Conservation (phyloP, 768 basidiomycete genomes). For the Agaricus sinodeliciosus region DNA sequence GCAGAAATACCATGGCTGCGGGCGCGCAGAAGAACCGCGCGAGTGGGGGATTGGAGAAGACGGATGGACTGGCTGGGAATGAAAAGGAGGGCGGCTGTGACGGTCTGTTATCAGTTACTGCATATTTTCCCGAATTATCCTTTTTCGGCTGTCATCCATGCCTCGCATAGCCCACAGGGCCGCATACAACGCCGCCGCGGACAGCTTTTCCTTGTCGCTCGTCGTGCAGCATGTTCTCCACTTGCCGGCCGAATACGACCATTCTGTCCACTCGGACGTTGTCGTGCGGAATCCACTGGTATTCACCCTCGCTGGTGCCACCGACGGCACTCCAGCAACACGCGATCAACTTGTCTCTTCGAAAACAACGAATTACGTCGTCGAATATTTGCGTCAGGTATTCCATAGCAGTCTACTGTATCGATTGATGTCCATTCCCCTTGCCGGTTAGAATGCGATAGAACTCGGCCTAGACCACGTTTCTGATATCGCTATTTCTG, state of each 20-base stretch:
- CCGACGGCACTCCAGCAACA: conserved; percentile 37
- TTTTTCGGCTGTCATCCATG: conserved; percentile 10
- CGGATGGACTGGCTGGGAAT: conserved; percentile 22
- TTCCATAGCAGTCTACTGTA: conserved; percentile 4
- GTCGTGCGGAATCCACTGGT: conserved; percentile 2
- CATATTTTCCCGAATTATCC: conserved; percentile 11
- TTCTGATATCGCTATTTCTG: conserved; percentile 24
- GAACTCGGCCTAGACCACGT: conserved; percentile 52
- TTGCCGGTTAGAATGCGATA: conserved; percentile 43
- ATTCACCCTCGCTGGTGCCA: conserved; percentile 47
- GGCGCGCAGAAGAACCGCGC: conserved; percentile 17
- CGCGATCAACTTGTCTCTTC: conserved; percentile 39
- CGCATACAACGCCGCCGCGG: conserved; percentile 10
- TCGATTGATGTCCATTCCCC: conserved; percentile 3
- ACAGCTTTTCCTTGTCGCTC: conserved; percentile 8
- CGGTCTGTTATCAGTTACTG: conserved; percentile 15
- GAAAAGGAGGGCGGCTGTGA: conserved; percentile 16
- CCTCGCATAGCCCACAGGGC: conserved; percentile 10
- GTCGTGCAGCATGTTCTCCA: conserved; percentile 6
- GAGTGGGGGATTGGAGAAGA: conserved; percentile 14
- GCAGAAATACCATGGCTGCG: conserved; percentile 20
- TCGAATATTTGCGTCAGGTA: conserved; percentile 45
- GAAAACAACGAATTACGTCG: conserved; percentile 41
- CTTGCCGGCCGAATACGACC: background rate
- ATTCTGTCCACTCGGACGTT: background rate